These are phyloP conservation scores for Macrotyloma uniflorum DNA, from an alignment of 306 rosid genomes.

Conservation along the genomic window DNA sequence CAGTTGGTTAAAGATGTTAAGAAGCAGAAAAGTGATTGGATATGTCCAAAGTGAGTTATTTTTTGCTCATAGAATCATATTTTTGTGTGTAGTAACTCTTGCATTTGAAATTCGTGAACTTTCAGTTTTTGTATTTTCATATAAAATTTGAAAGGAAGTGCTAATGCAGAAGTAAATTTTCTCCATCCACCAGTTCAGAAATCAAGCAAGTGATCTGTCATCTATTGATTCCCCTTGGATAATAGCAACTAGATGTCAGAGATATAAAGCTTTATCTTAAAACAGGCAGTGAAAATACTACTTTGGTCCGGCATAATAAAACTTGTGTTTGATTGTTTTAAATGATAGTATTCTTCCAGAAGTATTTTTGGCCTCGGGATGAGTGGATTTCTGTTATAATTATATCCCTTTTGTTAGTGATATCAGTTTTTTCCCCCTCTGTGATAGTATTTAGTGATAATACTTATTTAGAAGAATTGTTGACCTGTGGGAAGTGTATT, in stretches of 20 bases:
- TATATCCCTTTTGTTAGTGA: conserved; percentile 1
- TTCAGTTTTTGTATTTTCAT: conserved; percentile 21
- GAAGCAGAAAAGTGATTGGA: conserved; percentile 89
- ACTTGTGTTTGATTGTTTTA: conserved; percentile 8
- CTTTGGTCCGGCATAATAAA: conserved; percentile 12
- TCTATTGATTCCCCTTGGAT: background rate
- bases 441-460: conserved; percentile 8
- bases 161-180: conserved; percentile 31
- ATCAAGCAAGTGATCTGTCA: conserved; percentile 12
- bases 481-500: background rate
- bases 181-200: background rate
- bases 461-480: conserved; percentile 16
- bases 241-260: conserved; percentile 19
- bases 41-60: conserved; percentile 78
- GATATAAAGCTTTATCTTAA: conserved; percentile 7
- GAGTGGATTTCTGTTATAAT: background rate
- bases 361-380: background rate
- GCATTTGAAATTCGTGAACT: no score
- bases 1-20: conserved; percentile 48
- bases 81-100: conserved; percentile 18
- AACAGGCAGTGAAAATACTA: background rate
- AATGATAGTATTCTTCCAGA: conserved; percentile 8
- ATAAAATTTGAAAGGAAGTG: conserved; percentile 13
- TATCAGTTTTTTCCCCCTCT: background rate
- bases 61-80: conserved; percentile 7